Conservation (phyloP, 1,284 basidiomycete species). For the Cryptococcus wingfieldii region DNA sequence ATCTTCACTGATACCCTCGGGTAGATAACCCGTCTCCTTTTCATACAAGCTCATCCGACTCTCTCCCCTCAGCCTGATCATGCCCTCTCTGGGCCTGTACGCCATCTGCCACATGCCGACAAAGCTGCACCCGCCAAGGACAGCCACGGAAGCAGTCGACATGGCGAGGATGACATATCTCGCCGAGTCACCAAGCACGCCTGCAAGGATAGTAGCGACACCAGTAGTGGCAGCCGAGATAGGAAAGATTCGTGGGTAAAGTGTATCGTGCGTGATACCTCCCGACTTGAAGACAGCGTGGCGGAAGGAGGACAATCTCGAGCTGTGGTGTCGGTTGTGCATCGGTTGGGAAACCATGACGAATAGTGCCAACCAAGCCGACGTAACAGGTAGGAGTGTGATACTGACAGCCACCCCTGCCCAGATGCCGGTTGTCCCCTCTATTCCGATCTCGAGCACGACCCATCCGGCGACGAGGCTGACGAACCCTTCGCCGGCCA, state of each 20-base stretch:
- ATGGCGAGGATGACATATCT: slow-evolving; percentile 10
- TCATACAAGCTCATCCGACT: slow-evolving; percentile 10
- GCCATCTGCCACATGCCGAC: slow-evolving; percentile 8
- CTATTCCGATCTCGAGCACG: background rate
- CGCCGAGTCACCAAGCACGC: background rate
- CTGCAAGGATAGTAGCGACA: slow-evolving; percentile 9
- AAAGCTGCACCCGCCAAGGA: slow-evolving; percentile 4
- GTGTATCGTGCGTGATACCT: slow-evolving; percentile 27
- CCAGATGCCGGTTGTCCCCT: background rate
- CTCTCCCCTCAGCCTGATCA: slow-evolving; percentile 10
- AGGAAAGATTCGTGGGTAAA: slow-evolving; percentile 26
- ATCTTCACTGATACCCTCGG: background rate
- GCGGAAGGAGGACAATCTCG: background rate
- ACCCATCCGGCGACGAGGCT: slow-evolving; percentile 14
- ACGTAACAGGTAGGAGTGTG: slow-evolving; percentile 5
- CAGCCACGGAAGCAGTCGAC: slow-evolving; percentile 3
- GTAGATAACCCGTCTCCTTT: background rate
- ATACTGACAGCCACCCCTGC: slow-evolving; percentile 9
- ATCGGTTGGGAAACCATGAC: slow-evolving; percentile 3
- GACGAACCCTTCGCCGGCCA: slow-evolving; percentile 6
- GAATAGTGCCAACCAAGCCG: slow-evolving; percentile 11
- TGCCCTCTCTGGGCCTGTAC: slow-evolving; percentile 4
- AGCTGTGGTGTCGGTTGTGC: slow-evolving; percentile 1
- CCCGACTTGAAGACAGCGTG: slow-evolving; percentile 9
- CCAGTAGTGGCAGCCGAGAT: slow-evolving; percentile 10